These are phyloP conservation scores for carrot (Daucus carota) DNA, from an alignment of 129 eudicot species.

Conservation along the genomic window DNA sequence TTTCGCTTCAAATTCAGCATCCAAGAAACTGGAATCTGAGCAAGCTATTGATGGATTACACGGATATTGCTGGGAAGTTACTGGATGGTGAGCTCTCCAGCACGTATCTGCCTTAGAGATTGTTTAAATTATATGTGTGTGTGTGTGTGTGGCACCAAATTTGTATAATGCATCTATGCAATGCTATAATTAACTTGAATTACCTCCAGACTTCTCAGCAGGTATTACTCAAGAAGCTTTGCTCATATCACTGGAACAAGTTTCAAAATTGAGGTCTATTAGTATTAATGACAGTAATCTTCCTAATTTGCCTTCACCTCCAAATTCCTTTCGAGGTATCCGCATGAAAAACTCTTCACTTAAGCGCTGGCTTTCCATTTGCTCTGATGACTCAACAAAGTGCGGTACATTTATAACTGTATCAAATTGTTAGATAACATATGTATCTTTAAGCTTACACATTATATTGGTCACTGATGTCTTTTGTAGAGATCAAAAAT, in stretches of 20 bases:
- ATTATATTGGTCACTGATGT: conserved; percentile 12
- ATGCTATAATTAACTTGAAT: not conserved
- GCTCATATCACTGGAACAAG: conserved; percentile 47
- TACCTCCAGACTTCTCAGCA: conserved; percentile 44
- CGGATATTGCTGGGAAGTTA: conserved; percentile 40
- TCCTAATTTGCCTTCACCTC: conserved; percentile 67
- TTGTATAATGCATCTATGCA: not conserved
- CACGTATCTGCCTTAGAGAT: not conserved
- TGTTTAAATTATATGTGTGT: not conserved
- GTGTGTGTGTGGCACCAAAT: not conserved
- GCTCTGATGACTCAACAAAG: conserved; percentile 74
- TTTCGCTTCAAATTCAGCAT: conserved; percentile 36
- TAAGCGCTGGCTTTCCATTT: conserved; percentile 85
- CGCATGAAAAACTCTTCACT: conserved; percentile 66
- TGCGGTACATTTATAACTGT: conserved; percentile 21
- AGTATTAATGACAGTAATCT: conserved; percentile 40
- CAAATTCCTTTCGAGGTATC: conserved; percentile 77
- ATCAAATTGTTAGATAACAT: not conserved
- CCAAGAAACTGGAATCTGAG: conserved; percentile 71
- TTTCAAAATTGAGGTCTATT: conserved; percentile 34
- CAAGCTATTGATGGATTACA: conserved; percentile 61
- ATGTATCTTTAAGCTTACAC: not conserved
- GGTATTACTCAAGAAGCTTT: conserved; percentile 60
- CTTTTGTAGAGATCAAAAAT: conserved; percentile 62
- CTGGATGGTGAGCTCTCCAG: conserved; percentile 47